Conservation (phyloP, 345 rosid species). For the Euclidium syriacum region DNA sequence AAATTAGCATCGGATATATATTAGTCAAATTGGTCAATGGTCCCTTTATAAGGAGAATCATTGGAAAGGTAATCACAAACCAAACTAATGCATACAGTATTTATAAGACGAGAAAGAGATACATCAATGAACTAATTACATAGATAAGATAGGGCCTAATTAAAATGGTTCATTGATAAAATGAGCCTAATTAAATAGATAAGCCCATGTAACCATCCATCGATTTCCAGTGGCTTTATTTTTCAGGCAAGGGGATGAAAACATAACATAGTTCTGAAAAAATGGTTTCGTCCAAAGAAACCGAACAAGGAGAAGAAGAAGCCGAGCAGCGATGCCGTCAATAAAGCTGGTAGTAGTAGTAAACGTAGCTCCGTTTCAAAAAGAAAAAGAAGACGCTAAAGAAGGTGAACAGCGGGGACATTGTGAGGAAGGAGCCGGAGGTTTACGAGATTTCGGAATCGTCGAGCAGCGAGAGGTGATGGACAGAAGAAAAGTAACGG, state of each 20-base stretch:
- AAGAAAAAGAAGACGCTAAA: background rate
- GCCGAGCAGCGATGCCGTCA: constrained; percentile 16
- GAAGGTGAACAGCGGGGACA: background rate
- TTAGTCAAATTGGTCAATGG: too few species aligned
- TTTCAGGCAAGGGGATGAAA: background rate
- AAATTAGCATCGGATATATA: too few species aligned
- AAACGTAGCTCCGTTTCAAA: constrained; percentile 4
- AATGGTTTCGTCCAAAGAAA: constrained; percentile 37
- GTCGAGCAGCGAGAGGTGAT: constrained; percentile 10
- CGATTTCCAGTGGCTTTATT: background rate
- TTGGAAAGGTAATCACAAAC: too few species aligned
- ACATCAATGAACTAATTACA: too few species aligned
- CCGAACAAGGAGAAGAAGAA: constrained; percentile 20
- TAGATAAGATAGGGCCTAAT: too few species aligned
- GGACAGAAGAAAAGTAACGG: constrained; percentile 21
- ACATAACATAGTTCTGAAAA: background rate
- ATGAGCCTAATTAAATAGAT: background rate
- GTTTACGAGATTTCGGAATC: constrained; percentile 26
- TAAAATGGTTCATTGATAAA: background rate
- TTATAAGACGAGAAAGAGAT: too few species aligned
- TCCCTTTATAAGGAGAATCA: too few species aligned
- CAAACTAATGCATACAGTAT: too few species aligned
- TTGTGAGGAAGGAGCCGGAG: constrained; percentile 11
- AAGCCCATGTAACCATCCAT: background rate
- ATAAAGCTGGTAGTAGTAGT: background rate